Conservation (phyloP, 768 basidiomycete species). For the Macrolepiota albuminosa region DNA sequence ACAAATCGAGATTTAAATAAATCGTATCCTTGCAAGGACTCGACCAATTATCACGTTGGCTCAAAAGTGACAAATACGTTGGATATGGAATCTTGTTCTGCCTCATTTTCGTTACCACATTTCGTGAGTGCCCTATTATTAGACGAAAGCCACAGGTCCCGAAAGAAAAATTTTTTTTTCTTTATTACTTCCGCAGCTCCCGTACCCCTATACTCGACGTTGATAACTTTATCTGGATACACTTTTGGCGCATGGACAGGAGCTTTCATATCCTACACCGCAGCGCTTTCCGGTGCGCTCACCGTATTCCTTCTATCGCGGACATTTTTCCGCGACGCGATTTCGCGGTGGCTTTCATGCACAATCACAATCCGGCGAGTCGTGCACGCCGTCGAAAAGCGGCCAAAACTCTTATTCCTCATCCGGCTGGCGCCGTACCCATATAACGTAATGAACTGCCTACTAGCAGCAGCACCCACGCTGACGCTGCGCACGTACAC, state of each 20-base stretch:
- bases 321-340: constrained; percentile 62
- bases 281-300: constrained; percentile 81
- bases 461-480: constrained; percentile 82
- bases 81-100: constrained; percentile 78
- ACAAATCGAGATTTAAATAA: not conserved
- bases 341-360: constrained; percentile 68
- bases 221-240: constrained; percentile 90
- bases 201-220: constrained; percentile 86
- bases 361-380: constrained; percentile 73
- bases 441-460: constrained; percentile 93
- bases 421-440: constrained; percentile 91
- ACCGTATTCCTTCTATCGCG: constrained; percentile 81
- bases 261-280: constrained; percentile 81
- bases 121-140: constrained; percentile 53
- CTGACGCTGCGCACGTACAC: constrained; percentile 78
- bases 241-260: constrained; percentile 84
- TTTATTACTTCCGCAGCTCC: constrained; percentile 51
- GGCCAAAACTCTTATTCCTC: constrained; percentile 84
- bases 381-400: constrained; percentile 82
- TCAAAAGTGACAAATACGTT: constrained; percentile 64
- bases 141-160: not conserved
- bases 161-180: not conserved
- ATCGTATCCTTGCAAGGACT: constrained; percentile 52
- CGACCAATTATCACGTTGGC: constrained; percentile 75
- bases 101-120: constrained; percentile 83